These are phyloP conservation scores for Lachnellula hyalina DNA, from an alignment of 2,329 filamentous ascomycete species.

Conservation along the genomic window DNA sequence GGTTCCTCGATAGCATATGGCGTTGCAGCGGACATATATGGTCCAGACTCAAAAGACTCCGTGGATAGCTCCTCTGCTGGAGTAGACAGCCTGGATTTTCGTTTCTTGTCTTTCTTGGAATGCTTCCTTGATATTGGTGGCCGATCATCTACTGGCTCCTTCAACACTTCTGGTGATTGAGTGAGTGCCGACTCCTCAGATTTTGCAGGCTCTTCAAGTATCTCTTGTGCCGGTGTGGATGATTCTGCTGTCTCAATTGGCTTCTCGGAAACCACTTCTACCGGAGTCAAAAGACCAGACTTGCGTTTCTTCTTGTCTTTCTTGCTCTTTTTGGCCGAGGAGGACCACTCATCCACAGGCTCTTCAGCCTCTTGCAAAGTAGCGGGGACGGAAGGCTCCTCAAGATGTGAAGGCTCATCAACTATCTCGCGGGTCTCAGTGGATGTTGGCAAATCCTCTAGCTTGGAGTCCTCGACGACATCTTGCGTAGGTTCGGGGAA, in stretches of 20 bases:
- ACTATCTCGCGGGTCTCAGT: not conserved
- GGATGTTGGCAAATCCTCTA: not conserved
- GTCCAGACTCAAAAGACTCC: not conserved
- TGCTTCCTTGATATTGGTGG: conserved; percentile 2
- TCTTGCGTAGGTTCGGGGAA: not conserved
- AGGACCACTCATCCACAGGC: conserved; percentile 14
- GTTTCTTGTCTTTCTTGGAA: conserved; percentile 30
- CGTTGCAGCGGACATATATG: not conserved
- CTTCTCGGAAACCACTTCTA: conserved; percentile 2
- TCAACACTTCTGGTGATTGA: not conserved
- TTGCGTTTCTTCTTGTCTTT: conserved; percentile 22
- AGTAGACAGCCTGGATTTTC: conserved; percentile 4
- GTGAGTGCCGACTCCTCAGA: not conserved
- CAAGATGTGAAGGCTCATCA: not conserved
- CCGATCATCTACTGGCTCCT: conserved; percentile 3
- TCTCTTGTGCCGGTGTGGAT: not conserved
- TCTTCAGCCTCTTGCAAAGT: not conserved
- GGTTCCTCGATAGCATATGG: not conserved
- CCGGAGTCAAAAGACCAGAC: conserved; percentile 10
- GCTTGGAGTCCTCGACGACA: not conserved
- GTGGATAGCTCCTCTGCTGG: not conserved
- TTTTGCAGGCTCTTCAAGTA: not conserved
- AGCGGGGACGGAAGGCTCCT: not conserved
- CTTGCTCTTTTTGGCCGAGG: conserved; percentile 20
- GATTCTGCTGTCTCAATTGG: not conserved